A percentile compares a stretch with the other conserved stretches of the same genome.
These are phyloP conservation scores for Lepidium didymum DNA, from an alignment of 345 rosid species.

Conservation along the genomic window DNA sequence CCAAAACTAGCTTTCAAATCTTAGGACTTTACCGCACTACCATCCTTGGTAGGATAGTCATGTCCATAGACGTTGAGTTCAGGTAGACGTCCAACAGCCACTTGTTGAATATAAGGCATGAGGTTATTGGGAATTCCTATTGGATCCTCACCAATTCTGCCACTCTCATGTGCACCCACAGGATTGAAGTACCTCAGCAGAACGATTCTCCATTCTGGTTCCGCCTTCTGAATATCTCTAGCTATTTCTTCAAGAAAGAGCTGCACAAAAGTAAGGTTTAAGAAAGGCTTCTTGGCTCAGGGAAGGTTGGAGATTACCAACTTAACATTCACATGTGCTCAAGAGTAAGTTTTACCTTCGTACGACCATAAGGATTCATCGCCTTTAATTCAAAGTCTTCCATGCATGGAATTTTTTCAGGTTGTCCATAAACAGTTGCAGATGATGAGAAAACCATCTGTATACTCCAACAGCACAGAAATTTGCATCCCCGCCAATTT, in stretches of 20 bases:
- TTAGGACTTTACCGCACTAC: conserved; percentile 56
- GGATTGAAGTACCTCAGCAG: conserved; percentile 92
- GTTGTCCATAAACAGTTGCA: conserved; percentile 96
- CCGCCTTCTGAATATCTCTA: conserved; percentile 78
- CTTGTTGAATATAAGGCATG: conserved; percentile 95
- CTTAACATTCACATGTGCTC: not conserved
- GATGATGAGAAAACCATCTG: conserved; percentile 97
- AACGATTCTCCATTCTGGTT: conserved; percentile 76
- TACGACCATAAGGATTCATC: conserved; percentile 93
- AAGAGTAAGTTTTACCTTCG: conserved; percentile 50
- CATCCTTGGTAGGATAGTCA: conserved; percentile 88
- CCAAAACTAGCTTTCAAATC: not conserved
- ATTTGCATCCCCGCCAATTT: not conserved
- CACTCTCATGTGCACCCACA: conserved; percentile 92
- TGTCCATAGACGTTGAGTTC: conserved; percentile 83
- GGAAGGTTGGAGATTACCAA: not conserved
- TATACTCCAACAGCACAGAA: not conserved
- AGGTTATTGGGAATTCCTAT: conserved; percentile 87
- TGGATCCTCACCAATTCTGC: conserved; percentile 91
- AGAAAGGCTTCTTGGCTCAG: not conserved
- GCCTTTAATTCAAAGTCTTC: conserved; percentile 68
- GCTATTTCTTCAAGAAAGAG: conserved; percentile 94
- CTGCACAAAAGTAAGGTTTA: conserved; percentile 36
- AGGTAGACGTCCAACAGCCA: conserved; percentile 78
- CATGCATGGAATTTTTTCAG: conserved; percentile 71